Percentiles rank a stretch among this genome's conserved stretches.
These are phyloP conservation scores for Dryas drummondii DNA, from an alignment of 306 rosid genomes.

Conservation along the genomic window DNA sequence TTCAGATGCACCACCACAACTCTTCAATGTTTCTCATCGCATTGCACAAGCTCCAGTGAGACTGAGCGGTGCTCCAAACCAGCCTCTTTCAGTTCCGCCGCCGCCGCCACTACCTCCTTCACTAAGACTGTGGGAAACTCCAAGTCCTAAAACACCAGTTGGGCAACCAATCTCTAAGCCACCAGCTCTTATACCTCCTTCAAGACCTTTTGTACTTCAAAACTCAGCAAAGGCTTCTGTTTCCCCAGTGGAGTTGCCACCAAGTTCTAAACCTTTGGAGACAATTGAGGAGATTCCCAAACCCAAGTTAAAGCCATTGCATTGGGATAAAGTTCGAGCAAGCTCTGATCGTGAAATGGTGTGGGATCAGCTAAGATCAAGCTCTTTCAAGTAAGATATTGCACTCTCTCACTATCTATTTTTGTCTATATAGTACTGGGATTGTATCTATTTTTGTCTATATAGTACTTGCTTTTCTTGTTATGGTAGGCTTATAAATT, in stretches of 20 bases:
- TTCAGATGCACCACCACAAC: constrained; percentile 31
- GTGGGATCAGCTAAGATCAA: constrained; percentile 96
- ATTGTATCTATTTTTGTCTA: background rate
- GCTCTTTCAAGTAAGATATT: constrained; percentile 81
- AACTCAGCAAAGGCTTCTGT: constrained; percentile 23
- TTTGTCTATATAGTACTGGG: background rate
- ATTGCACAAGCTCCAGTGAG: constrained; percentile 17
- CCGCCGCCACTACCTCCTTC: constrained; percentile 34
- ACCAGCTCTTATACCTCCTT: constrained; percentile 44
- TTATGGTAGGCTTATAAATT: background rate
- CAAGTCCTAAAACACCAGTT: constrained; percentile 33
- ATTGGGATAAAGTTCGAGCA: constrained; percentile 99
- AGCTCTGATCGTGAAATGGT: constrained; percentile 97
- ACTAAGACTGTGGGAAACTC: constrained; percentile 23
- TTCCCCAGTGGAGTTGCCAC: constrained; percentile 72
- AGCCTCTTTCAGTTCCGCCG: constrained; percentile 27
- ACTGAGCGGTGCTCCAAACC: constrained; percentile 4
- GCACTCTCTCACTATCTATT: background rate
- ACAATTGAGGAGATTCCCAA: constrained; percentile 53
- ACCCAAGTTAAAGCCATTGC: constrained; percentile 87
- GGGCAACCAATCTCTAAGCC: constrained; percentile 34
- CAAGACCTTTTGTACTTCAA: constrained; percentile 43
- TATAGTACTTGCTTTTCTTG: constrained; percentile 7
- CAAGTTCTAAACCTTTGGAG: constrained; percentile 34
- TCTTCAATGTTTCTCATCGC: constrained; percentile 9